phyloP scores from a whole-genome alignment of 768 basidiomycete genomes.

The Dioszegia crocea region DNA sequence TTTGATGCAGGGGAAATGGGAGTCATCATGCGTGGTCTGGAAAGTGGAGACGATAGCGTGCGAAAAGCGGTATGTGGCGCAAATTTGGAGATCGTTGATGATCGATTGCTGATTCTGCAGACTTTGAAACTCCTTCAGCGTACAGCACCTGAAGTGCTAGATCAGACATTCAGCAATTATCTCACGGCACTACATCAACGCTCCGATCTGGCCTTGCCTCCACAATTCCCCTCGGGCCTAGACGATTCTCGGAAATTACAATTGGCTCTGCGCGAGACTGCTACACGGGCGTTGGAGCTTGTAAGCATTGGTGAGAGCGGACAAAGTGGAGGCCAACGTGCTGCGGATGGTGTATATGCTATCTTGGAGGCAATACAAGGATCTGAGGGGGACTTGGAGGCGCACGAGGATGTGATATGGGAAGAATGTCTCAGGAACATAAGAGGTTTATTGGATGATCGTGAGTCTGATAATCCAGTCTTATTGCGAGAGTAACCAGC shows the following conservation, averaged over 20 bases:
- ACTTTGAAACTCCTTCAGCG: conserved; percentile 4
- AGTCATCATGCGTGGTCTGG: conserved; percentile 34
- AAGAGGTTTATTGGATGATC: too few species aligned
- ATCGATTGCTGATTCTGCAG: neutral
- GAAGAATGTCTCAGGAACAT: too few species aligned
- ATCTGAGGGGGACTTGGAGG: neutral
- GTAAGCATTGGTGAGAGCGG: neutral
- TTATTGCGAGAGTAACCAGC: too few species aligned
- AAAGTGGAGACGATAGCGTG: conserved; percentile 29
- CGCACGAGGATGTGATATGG: too few species aligned
- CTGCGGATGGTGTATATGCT: neutral
- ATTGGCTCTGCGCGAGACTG: neutral
- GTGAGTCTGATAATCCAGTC: too few species aligned
- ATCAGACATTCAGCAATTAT: neutral
- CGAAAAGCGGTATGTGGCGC: conserved; percentile 20
- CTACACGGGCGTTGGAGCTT: neutral
- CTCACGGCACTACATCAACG: neutral
- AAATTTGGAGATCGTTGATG: neutral
- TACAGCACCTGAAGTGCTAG: conserved; percentile 4
- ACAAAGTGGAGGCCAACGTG: neutral
- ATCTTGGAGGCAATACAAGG: neutral
- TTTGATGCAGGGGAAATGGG: conserved; percentile 35
- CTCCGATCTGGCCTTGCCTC: conserved; percentile 5
- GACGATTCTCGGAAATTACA: neutral
- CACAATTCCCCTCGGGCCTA: neutral